phyloP scores from a whole-genome alignment of 306 rosid genomes.

The Pyrus betulifolia region DNA sequence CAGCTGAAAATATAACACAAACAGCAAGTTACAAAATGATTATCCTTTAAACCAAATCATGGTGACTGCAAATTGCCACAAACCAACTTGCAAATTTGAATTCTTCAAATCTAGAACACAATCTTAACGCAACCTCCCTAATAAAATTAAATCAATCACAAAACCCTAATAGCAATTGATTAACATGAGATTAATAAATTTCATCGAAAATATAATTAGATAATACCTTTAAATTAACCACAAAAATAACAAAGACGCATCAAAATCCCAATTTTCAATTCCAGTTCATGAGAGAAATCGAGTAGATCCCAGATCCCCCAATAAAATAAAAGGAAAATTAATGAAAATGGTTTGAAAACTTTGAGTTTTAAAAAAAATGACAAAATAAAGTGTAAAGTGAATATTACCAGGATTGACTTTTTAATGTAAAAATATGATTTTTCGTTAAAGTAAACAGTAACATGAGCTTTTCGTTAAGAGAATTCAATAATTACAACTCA shows the following conservation, averaged over 20 bases:
- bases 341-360: too few species aligned
- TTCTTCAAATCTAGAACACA: too few species aligned
- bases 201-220: background rate
- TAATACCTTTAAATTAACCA: background rate
- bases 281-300: background rate
- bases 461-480: background rate
- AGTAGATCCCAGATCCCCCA: constrained; percentile 56
- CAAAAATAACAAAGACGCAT: background rate
- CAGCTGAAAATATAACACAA: too few species aligned
- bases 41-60: too few species aligned
- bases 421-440: too few species aligned
- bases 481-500: constrained; percentile 5
- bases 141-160: background rate
- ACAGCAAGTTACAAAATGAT: too few species aligned
- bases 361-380: too few species aligned
- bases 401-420: too few species aligned
- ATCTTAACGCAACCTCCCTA: too few species aligned
- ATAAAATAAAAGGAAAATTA: constrained; percentile 6
- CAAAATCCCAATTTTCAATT: constrained; percentile 14
- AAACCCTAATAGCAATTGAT: constrained; percentile 2
- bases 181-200: background rate
- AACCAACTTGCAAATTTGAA: too few species aligned
- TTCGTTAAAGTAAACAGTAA: too few species aligned
- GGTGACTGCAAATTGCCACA: background rate
- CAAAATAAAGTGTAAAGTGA: too few species aligned